Evolutionary conservation across 306 rosid species (phyloP).

Genomic region (Lathyrus tuberosus): DNA sequence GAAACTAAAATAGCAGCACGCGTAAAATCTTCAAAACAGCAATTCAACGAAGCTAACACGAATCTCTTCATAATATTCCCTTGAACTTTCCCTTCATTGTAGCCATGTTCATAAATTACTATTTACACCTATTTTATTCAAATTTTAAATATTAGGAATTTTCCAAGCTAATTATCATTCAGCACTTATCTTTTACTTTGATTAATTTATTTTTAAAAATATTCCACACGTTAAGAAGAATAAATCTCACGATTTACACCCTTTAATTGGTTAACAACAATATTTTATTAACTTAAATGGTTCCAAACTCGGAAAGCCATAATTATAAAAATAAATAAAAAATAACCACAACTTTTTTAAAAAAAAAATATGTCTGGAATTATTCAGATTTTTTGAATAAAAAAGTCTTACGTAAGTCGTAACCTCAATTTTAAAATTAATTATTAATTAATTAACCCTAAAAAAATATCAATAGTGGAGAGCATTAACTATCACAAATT

Average conservation of each 20-base stretch:
- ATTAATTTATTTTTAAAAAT: neutral
- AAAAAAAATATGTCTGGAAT: neutral
- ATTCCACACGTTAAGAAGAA: neutral
- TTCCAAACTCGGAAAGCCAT: constrained; percentile 6
- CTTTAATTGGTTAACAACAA: constrained; percentile 1
- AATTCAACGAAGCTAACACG: no score
- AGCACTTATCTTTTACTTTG: neutral
- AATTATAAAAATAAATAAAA: neutral
- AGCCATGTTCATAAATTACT: neutral
- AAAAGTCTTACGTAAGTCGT: neutral
- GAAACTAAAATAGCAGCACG: no score
- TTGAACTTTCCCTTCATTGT: neutral
- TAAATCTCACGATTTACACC: neutral
- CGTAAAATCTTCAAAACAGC: no score
- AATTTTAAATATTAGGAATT: neutral
- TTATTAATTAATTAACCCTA: neutral
- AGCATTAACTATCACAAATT: neutral
- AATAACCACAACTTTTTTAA: neutral
- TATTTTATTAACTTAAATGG: neutral
- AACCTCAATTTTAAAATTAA: neutral
- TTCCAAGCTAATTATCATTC: neutral
- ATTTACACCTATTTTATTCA: neutral
- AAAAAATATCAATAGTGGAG: neutral
- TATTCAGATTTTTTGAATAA: neutral
- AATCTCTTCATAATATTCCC: no score